Percentiles rank a stretch among this genome's conserved stretches.
phyloP scores from a whole-genome alignment of 306 rosid genomes.

The Prunus mongolica region DNA sequence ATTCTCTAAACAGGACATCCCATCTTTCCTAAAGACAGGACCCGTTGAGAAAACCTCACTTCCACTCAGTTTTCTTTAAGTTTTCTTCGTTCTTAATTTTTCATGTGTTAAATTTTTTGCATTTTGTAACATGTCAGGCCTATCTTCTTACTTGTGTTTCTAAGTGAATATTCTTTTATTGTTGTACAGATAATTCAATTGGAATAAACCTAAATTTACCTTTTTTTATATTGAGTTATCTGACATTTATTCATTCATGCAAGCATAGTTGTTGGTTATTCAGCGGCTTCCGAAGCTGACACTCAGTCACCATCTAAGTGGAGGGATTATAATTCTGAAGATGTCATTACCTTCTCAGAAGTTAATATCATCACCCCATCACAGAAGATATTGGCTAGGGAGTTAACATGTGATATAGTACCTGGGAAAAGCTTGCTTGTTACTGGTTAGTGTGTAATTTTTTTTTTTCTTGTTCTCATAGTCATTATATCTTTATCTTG shows the following conservation, averaged over 20 bases:
- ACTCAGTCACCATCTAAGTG: conserved; percentile 24
- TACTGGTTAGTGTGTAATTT: conserved; percentile 62
- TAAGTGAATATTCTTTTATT: neutral
- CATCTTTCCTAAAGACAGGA: no score
- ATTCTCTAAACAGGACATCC: no score
- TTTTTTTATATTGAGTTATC: neutral
- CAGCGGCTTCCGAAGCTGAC: conserved; percentile 44
- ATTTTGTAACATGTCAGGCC: neutral
- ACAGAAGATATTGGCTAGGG: conserved; percentile 84
- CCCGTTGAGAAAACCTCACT: no score
- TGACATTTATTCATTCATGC: conserved; percentile 1
- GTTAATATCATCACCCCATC: conserved; percentile 86
- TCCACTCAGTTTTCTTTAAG: neutral
- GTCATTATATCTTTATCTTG: conserved; percentile 6
- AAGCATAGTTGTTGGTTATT: conserved; percentile 16
- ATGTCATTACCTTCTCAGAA: conserved; percentile 69
- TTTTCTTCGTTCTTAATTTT: neutral
- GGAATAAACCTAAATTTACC: neutral
- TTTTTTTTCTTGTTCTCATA: conserved; percentile 8
- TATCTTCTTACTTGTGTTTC: neutral
- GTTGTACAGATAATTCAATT: neutral
- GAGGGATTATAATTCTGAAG: conserved; percentile 48
- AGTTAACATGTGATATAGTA: conserved; percentile 72
- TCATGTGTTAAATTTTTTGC: neutral
- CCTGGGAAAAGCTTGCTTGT: conserved; percentile 81